Percentiles rank a stretch among this genome's conserved stretches.
phyloP scores from a whole-genome alignment of 1,139 yeast species.

The Pichia sp. region DNA sequence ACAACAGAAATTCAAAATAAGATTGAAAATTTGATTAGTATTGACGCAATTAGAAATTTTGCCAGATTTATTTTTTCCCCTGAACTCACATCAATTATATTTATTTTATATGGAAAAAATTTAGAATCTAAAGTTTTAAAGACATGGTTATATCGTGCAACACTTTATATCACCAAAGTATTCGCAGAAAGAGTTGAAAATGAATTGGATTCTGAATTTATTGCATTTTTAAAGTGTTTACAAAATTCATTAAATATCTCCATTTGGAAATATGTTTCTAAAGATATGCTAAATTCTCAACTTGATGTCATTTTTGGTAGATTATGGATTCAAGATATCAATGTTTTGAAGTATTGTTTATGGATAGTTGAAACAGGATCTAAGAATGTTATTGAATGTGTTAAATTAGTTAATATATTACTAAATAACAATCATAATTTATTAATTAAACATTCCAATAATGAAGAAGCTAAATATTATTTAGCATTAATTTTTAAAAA shows the following conservation, averaged over 20 bases:
- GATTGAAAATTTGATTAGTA: slow-evolving; percentile 3
- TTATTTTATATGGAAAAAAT: neutral
- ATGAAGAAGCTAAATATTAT: slow-evolving; percentile 33
- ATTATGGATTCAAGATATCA: slow-evolving; percentile 40
- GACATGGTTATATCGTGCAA: slow-evolving; percentile 44
- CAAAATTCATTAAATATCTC: slow-evolving; percentile 28
- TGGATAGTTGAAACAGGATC: slow-evolving; percentile 34
- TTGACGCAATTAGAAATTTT: slow-evolving; percentile 21
- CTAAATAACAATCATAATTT: slow-evolving; percentile 42
- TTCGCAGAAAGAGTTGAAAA: slow-evolving; percentile 44
- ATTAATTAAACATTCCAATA: slow-evolving; percentile 24
- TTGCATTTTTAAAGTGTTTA: slow-evolving; percentile 30
- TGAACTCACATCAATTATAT: slow-evolving; percentile 21
- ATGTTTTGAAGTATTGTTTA: slow-evolving; percentile 40
- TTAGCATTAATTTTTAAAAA: slow-evolving; percentile 39
- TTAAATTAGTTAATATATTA: slow-evolving; percentile 58
- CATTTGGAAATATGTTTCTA: slow-evolving; percentile 44
- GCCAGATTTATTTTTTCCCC: slow-evolving; percentile 25
- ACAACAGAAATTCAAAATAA: neutral
- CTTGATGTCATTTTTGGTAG: slow-evolving; percentile 54
- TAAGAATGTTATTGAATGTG: slow-evolving; percentile 38
- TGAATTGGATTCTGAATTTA: slow-evolving; percentile 17
- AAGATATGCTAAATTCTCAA: slow-evolving; percentile 53
- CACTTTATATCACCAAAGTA: slow-evolving; percentile 54
- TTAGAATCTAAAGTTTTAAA: slow-evolving; percentile 5